phyloP scores from a whole-genome alignment of 495 filamentous ascomycete genomes.

The Hypomontagnella monticulosa region DNA sequence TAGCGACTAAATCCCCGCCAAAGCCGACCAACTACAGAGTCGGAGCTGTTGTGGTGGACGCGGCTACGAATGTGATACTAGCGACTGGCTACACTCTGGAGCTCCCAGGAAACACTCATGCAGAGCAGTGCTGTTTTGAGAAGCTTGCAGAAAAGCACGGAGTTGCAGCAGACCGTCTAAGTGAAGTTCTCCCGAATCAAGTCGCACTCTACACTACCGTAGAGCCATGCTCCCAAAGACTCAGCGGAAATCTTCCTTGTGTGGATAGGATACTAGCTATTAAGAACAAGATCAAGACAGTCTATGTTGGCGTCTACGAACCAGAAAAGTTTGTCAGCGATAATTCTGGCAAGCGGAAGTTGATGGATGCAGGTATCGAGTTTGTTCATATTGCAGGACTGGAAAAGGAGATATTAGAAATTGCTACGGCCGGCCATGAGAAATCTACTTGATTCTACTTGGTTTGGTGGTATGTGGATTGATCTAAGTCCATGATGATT shows the following conservation, averaged over 20 bases:
- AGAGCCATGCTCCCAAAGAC: conserved; percentile 85
- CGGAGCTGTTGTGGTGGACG: conserved; percentile 80
- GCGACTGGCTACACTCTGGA: conserved; percentile 92
- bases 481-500: no score
- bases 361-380: conserved; percentile 78
- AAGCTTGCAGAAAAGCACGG: conserved; percentile 69
- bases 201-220: conserved; percentile 89
- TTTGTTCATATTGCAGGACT: conserved; percentile 77
- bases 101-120: conserved; percentile 91
- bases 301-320: conserved; percentile 89
- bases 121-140: conserved; percentile 88
- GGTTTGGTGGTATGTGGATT: neutral
- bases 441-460: conserved; percentile 33
- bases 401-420: conserved; percentile 80
- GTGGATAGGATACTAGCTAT: conserved; percentile 80
- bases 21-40: conserved; percentile 94
- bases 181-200: conserved; percentile 61
- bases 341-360: conserved; percentile 75
- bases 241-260: conserved; percentile 85
- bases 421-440: conserved; percentile 84
- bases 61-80: conserved; percentile 68
- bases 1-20: conserved; percentile 80
- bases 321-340: conserved; percentile 86
- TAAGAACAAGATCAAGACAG: conserved; percentile 70
- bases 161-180: conserved; percentile 65